Evolutionary conservation across 1,284 basidiomycete species (phyloP).

Genomic region (Ceratobasidium sp.): DNA sequence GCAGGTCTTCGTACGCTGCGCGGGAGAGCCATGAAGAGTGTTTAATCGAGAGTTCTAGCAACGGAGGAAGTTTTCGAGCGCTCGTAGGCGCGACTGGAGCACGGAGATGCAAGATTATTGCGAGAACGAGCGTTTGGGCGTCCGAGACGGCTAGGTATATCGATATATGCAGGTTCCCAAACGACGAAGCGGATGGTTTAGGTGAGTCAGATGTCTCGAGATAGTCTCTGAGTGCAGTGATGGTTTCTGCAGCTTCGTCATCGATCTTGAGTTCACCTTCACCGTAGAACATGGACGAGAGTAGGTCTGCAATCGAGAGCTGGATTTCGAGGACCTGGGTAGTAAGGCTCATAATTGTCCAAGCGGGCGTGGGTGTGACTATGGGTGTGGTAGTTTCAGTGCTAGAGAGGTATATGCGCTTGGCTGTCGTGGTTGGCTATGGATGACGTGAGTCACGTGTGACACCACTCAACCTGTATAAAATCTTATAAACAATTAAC

Average conservation of each 20-base stretch:
- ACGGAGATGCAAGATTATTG: constrained; percentile 12
- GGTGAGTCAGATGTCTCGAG: constrained; percentile 3
- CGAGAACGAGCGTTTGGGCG: background rate
- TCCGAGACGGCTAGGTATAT: background rate
- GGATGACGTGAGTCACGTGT: too few relatives aligned
- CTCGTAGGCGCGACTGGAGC: background rate
- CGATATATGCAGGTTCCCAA: constrained; percentile 30
- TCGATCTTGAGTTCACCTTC: constrained; percentile 38
- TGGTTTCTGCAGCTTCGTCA: constrained; percentile 9
- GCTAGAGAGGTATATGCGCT: background rate
- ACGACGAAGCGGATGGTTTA: background rate
- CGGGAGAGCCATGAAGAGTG: constrained; percentile 44
- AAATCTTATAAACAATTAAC: too few relatives aligned
- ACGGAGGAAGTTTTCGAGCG: background rate
- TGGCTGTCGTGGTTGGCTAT: background rate
- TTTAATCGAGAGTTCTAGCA: constrained; percentile 39
- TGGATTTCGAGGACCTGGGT: constrained; percentile 13
- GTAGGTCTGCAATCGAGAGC: constrained; percentile 20
- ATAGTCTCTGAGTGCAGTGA: constrained; percentile 13
- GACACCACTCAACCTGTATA: too few relatives aligned
- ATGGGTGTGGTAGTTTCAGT: background rate
- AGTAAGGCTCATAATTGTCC: background rate
- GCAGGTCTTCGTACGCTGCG: constrained; percentile 26
- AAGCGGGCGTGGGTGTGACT: too few relatives aligned
- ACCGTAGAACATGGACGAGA: constrained; percentile 41